phyloP scores from a whole-genome alignment of 2,329 filamentous ascomycete genomes.

The Arthrobotrys megalospora region DNA sequence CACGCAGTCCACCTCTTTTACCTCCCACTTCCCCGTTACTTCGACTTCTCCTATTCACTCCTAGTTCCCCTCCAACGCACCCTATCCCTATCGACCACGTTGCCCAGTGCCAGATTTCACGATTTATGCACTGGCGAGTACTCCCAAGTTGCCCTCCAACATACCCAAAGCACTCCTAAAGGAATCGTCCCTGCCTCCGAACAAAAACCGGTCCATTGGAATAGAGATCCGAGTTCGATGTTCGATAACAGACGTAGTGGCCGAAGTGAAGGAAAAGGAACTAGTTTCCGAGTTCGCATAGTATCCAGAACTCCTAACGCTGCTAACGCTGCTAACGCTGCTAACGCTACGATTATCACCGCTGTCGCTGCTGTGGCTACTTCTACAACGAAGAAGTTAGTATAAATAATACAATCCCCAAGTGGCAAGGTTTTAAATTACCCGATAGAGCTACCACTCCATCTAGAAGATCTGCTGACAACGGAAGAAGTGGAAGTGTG shows the following conservation, averaged over 20 bases:
- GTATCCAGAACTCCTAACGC: no score
- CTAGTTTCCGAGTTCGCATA: no score
- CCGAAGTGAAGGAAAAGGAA: not conserved
- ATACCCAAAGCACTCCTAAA: not conserved
- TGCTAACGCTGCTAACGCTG: not conserved
- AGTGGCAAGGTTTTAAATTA: not conserved
- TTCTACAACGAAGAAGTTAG: not conserved
- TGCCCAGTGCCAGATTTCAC: not conserved
- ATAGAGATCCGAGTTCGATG: not conserved
- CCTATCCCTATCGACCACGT: not conserved
- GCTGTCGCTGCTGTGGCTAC: not conserved
- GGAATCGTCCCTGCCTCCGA: not conserved
- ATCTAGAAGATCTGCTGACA: not conserved
- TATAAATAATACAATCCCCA: no score
- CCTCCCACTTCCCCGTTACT: no score
- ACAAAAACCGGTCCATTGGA: not conserved
- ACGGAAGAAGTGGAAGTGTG: not conserved
- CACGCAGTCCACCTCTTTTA: no score
- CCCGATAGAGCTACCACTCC: not conserved
- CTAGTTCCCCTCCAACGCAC: not conserved
- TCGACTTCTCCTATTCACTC: not conserved
- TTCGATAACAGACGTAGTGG: conserved; percentile 1
- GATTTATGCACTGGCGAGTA: not conserved
- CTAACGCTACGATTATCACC: not conserved
- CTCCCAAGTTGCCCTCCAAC: not conserved